Percentiles rank a stretch among this genome's conserved stretches.
These are phyloP conservation scores for Antitrichia curtipendula DNA, from an alignment of 225 moss, liverwort and hornwort genomes.

Conservation along the genomic window DNA sequence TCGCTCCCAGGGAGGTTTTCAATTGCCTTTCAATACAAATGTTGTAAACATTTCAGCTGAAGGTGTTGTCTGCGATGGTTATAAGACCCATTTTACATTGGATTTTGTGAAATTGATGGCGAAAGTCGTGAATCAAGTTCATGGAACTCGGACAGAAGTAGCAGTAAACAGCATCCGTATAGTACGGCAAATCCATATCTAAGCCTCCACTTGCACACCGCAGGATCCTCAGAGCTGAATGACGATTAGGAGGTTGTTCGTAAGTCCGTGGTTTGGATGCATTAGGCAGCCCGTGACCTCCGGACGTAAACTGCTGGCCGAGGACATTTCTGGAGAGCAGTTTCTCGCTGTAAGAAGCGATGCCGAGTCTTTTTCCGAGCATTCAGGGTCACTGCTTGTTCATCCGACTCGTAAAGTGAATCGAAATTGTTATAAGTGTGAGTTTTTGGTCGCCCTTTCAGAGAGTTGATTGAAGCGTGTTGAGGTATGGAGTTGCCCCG, in stretches of 20 bases:
- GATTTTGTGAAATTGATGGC: background rate
- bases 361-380: background rate
- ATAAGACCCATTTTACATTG: background rate
- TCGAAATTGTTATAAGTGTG: background rate
- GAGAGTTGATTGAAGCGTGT: background rate
- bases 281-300: background rate
- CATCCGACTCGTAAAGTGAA: background rate
- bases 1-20: background rate
- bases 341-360: background rate
- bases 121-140: background rate
- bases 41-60: background rate
- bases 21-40: background rate
- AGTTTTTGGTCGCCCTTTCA: background rate
- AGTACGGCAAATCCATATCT: background rate
- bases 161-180: background rate
- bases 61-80: background rate
- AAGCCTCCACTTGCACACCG: background rate
- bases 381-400: background rate
- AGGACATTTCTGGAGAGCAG: background rate
- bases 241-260: background rate
- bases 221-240: background rate
- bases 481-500: background rate
- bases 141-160: background rate
- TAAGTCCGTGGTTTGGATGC: background rate
- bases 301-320: background rate